Percentiles rank a stretch among this genome's conserved stretches.
These are phyloP conservation scores for Auricularia sp. DNA, from an alignment of 768 basidiomycete species.

Conservation along the genomic window DNA sequence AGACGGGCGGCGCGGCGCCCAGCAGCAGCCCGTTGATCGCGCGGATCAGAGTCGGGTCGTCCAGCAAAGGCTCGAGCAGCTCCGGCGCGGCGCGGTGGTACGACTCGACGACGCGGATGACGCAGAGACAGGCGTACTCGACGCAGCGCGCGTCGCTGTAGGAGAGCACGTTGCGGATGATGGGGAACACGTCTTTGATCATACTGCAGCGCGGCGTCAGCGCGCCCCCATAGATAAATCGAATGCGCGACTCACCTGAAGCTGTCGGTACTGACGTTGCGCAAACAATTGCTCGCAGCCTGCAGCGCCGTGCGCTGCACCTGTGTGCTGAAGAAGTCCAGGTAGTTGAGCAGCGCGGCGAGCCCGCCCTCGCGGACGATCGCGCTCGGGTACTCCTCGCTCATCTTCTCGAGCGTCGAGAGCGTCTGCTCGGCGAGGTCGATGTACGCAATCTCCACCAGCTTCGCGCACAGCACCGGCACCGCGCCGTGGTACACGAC, in stretches of 20 bases:
- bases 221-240: too few species aligned
- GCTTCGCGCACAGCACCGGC: conserved; percentile 92
- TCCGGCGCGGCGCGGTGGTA: conserved; percentile 79
- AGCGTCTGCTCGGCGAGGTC: conserved; percentile 97
- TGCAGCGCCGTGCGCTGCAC: too few species aligned
- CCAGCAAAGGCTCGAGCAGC: conserved; percentile 78
- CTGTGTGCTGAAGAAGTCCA: conserved; percentile 92
- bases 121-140: conserved; percentile 89
- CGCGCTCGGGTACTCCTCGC: conserved; percentile 91
- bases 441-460: conserved; percentile 95
- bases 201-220: conserved; percentile 34
- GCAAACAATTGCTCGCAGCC: conserved; percentile 56
- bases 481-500: conserved; percentile 98
- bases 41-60: conserved; percentile 56
- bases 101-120: conserved; percentile 88
- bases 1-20: conserved; percentile 72
- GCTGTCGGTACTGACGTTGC: conserved; percentile 81
- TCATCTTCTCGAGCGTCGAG: conserved; percentile 96
- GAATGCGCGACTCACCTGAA: too few species aligned
- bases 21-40: conserved; percentile 80
- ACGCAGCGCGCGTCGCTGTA: conserved; percentile 96
- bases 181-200: conserved; percentile 85
- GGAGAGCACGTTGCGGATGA: conserved; percentile 81
- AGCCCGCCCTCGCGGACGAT: conserved; percentile 95
- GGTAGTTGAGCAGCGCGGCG: conserved; percentile 83